These are phyloP conservation scores for Scheffersomyces insectosa DNA, from an alignment of 1,139 yeast genomes.

Conservation along the genomic window DNA sequence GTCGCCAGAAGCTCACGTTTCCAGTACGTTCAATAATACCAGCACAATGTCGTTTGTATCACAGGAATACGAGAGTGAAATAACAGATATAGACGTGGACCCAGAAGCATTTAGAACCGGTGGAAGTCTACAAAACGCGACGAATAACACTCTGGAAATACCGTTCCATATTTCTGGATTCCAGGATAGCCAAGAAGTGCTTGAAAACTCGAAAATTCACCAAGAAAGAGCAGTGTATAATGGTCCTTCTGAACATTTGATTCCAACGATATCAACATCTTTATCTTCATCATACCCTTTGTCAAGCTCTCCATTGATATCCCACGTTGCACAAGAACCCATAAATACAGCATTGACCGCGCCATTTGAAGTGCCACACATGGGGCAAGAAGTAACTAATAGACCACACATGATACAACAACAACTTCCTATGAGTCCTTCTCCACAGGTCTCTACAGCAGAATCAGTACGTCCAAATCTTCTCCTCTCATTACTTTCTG, in stretches of 20 bases:
- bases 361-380: too few species aligned
- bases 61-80: constrained; percentile 12
- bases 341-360: too few species aligned
- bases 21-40: not conserved
- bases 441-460: too few species aligned
- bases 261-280: not conserved
- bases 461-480: too few species aligned
- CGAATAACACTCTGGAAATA: not conserved
- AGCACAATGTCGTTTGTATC: not conserved
- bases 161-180: not conserved
- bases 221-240: not conserved
- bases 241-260: not conserved
- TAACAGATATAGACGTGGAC: constrained; percentile 18
- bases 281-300: too few species aligned
- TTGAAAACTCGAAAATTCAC: not conserved
- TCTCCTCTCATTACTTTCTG: constrained; percentile 12
- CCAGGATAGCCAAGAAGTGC: not conserved
- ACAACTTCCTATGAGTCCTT: not conserved
- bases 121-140: not conserved
- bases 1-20: not conserved
- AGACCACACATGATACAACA: not conserved
- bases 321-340: not conserved
- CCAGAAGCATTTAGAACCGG: constrained; percentile 3
- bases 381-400: too few species aligned
- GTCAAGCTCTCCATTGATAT: not conserved